Conservation (phyloP, 73 alveolate genomes). For the Stentor coeruleus region DNA sequence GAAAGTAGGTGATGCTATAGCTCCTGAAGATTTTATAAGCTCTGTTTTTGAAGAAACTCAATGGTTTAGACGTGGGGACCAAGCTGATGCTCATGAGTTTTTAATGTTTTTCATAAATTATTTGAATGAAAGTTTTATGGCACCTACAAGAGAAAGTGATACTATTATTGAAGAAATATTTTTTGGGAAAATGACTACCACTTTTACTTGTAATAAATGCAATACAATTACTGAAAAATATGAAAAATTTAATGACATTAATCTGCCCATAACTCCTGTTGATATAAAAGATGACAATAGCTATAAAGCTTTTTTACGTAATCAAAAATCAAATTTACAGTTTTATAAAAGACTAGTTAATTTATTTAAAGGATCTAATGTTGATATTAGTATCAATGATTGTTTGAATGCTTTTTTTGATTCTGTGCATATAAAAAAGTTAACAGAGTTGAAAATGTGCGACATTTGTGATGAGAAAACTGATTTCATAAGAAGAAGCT, state of each 20-base stretch:
- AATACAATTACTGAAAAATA: not conserved
- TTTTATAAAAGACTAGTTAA: too few species aligned
- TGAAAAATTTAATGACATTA: not conserved
- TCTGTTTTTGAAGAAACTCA: not conserved
- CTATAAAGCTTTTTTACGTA: too few species aligned
- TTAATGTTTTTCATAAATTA: not conserved
- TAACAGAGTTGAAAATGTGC: not conserved
- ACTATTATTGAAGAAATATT: not conserved
- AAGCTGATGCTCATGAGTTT: conserved; percentile 16
- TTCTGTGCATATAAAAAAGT: not conserved
- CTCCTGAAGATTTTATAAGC: not conserved
- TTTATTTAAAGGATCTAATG: too few species aligned
- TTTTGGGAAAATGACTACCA: not conserved
- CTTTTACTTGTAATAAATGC: not conserved
- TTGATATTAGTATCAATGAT: too few species aligned
- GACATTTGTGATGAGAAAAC: not conserved
- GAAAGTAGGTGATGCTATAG: not conserved
- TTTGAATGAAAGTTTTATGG: not conserved
- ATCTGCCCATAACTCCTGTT: not conserved
- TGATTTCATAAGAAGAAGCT: not conserved
- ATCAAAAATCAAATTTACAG: too few species aligned
- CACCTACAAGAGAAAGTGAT: not conserved
- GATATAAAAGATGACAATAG: too few species aligned
- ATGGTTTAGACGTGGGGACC: not conserved
- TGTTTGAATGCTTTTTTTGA: not conserved